Evolutionary conservation across 345 rosid genomes (phyloP), one percentile per base, ranked within the genome.

Genomic region (Adansonia digitata): DNA sequence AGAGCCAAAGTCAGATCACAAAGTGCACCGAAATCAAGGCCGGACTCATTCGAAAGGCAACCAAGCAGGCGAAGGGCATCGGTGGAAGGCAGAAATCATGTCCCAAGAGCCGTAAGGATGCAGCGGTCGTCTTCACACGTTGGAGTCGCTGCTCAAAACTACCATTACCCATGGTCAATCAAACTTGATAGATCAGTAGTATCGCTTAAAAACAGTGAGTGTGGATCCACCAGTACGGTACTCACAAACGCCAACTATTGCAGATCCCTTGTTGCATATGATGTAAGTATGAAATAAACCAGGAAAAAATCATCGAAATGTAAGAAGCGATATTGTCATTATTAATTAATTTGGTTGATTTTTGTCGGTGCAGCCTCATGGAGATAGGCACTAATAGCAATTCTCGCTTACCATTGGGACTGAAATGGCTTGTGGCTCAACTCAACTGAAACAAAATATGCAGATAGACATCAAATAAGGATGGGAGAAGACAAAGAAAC

Each of bases 91-190:
- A 89, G 87, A 71, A 91, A 89, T 14, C 35, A 66, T 60, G 79
- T 95, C 15, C 98, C 93, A 0, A 87, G 89, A 66, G 85, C 89
- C 0, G 80, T 90, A 73, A 56, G 89, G 83, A 94, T 94, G 99
- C 99, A 92, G 77, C 78, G 97, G 42, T 93, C 99, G 42, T 93
- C 98, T 20, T 95, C 99, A 35, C 89, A 89, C 22, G 79, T 86
- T 24, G 97, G 93, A 13, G 71, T 91, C 49, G 65, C 87, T 0
- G 84, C 85, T 57, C 97, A 85, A 20, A 85, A 80, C 56, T 85
- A 85, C 73, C 90, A 87, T 0, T 82, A 86, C 72, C 91, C 97
- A 0, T 91, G 98, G 96, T 86, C 92, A 26, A 77, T 90, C 39
- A 91, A 91, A 87, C 97, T 93, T 56, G 96, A 93, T 57, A 82